Conservation (phyloP, 2,329 filamentous ascomycete genomes). For the Alternaria sp. region DNA sequence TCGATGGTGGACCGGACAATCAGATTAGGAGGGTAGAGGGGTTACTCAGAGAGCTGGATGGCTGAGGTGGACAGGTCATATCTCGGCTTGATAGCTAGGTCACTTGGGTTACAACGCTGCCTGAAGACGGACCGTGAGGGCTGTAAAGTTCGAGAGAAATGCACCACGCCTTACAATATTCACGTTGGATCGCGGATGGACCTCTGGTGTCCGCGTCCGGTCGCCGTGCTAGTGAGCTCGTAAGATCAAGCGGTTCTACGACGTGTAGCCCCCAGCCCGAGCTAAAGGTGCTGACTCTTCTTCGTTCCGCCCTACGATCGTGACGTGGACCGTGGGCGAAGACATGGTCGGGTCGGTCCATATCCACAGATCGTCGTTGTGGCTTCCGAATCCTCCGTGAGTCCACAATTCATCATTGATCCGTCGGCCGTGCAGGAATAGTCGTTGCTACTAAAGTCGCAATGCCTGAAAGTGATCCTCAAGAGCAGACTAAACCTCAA, state of each 20-base stretch:
- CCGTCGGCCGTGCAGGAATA: background rate
- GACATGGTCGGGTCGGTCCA: background rate
- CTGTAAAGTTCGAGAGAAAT: background rate
- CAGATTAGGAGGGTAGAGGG: slow-evolving; percentile 28
- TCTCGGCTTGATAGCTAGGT: background rate
- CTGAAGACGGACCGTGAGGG: background rate
- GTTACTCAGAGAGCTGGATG: slow-evolving; percentile 27
- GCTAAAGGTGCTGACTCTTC: background rate
- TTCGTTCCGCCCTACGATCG: background rate
- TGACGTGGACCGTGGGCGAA: background rate
- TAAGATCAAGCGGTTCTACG: background rate
- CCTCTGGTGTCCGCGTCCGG: background rate
- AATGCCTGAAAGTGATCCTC: background rate
- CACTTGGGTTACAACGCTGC: background rate
- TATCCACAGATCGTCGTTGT: background rate
- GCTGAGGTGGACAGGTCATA: background rate
- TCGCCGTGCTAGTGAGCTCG: background rate
- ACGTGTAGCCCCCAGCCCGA: background rate
- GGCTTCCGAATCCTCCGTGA: background rate
- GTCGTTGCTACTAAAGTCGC: background rate
- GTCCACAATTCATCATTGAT: background rate
- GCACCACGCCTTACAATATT: background rate
- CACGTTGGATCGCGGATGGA: background rate
- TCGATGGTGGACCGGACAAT: slow-evolving; percentile 24
- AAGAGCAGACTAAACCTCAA: background rate